phyloP scores from a whole-genome alignment of 2,329 filamentous ascomycete genomes.

The Colletotrichum sansevieriae region DNA sequence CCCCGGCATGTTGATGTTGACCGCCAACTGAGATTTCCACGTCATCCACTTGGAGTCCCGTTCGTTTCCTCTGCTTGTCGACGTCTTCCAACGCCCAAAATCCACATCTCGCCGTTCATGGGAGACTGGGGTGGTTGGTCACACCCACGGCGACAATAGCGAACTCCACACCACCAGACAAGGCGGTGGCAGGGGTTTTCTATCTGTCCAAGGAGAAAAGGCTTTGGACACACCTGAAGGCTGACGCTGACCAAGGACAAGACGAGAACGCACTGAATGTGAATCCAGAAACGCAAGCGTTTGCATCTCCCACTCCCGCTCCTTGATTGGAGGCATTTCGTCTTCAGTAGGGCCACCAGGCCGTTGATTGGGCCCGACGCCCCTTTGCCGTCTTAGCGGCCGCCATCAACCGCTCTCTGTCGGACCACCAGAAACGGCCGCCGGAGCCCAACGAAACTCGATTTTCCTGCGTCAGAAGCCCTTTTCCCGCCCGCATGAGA shows the following conservation, averaged over 20 bases:
- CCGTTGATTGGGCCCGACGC: constrained; percentile 35
- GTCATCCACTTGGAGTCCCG: constrained; percentile 39
- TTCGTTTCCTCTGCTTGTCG: constrained; percentile 33
- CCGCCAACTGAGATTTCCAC: constrained; percentile 28
- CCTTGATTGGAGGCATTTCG: constrained; percentile 31
- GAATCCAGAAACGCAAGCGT: constrained; percentile 30
- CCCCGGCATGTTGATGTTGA: constrained; percentile 24
- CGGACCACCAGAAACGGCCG: constrained; percentile 41
- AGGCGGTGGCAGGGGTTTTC: constrained; percentile 39
- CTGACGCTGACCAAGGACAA: constrained; percentile 21
- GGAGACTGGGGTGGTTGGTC: constrained; percentile 32
- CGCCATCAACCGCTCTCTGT: constrained; percentile 37
- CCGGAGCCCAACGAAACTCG: constrained; percentile 37
- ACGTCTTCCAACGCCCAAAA: constrained; percentile 33
- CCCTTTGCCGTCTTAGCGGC: constrained; percentile 34
- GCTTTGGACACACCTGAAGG: constrained; percentile 6
- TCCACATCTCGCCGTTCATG: constrained; percentile 27
- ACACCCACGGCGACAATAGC: constrained; percentile 37
- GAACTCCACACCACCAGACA: constrained; percentile 38
- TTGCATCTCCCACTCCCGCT: constrained; percentile 18
- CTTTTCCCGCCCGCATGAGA: constrained; percentile 39
- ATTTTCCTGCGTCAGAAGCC: constrained; percentile 28
- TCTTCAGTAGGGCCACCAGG: constrained; percentile 21
- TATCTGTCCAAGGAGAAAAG: constrained; percentile 24
- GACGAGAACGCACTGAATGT: not conserved